A percentile compares a stretch with the other conserved stretches of the same genome.
These are phyloP conservation scores for Fusarium miscanthi DNA, from an alignment of 2,329 filamentous ascomycete species.

Conservation along the genomic window DNA sequence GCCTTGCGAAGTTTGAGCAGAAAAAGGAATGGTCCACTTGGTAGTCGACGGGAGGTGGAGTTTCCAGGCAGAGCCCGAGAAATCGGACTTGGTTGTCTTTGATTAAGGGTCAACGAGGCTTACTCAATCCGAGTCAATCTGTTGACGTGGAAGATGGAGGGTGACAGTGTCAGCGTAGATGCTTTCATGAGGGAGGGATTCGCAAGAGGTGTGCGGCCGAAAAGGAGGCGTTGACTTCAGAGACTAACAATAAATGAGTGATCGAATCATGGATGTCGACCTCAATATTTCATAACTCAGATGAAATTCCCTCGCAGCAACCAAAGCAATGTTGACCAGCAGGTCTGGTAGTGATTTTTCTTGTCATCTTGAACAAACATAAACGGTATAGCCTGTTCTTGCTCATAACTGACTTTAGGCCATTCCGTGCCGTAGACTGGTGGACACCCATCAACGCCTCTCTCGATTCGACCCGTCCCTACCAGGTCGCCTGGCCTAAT, in stretches of 20 bases:
- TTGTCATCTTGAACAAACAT: slow-evolving; percentile 15
- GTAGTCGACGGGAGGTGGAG: slow-evolving; percentile 44
- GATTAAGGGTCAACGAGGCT: slow-evolving; percentile 48
- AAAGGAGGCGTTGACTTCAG: slow-evolving; percentile 8
- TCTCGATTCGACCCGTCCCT: slow-evolving; percentile 38
- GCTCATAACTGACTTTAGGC: slow-evolving; percentile 17
- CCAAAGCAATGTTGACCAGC: slow-evolving; percentile 16
- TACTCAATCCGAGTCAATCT: slow-evolving; percentile 34
- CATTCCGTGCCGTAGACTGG: slow-evolving; percentile 13
- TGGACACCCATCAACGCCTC: slow-evolving; percentile 23
- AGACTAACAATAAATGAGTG: neutral
- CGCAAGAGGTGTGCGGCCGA: slow-evolving; percentile 5
- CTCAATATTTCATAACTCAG: slow-evolving; percentile 1
- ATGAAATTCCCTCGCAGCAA: neutral
- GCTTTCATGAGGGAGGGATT: slow-evolving; percentile 10
- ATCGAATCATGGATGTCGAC: neutral
- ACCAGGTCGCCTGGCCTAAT: slow-evolving; percentile 27
- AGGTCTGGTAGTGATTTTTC: neutral
- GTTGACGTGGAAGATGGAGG: slow-evolving; percentile 34
- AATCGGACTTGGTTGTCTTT: slow-evolving; percentile 44
- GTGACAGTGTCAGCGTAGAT: slow-evolving; percentile 23
- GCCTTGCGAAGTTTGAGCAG: slow-evolving; percentile 26
- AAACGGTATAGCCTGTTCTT: slow-evolving; percentile 14
- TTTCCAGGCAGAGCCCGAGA: slow-evolving; percentile 39
- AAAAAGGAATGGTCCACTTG: slow-evolving; percentile 34